Percentiles rank a stretch among this genome's conserved stretches.
Conservation (phyloP, 306 rosid genomes). For the Lathyrus tuberosus region DNA sequence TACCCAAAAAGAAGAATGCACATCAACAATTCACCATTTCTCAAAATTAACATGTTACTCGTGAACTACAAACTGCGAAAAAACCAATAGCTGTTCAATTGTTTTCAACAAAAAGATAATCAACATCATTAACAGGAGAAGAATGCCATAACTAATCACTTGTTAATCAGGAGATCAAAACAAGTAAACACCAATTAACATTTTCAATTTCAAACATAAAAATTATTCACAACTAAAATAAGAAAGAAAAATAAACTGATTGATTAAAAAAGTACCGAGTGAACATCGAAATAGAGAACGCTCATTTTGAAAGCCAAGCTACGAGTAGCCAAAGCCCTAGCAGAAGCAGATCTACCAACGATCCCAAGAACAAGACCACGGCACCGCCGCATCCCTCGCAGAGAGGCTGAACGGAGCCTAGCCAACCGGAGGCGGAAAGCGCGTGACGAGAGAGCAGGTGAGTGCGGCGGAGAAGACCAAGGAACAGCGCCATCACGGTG, state of each 20-base stretch:
- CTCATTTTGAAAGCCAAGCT: conserved; percentile 97
- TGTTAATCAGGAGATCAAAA: conserved; percentile 8
- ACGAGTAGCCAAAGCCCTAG: conserved; percentile 83
- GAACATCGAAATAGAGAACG: conserved; percentile 86
- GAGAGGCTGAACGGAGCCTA: conserved; percentile 95
- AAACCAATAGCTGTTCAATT: conserved; percentile 1
- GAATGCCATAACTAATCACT: background rate
- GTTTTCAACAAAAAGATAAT: background rate
- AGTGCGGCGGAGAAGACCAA: conserved; percentile 92
- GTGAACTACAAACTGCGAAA: background rate
- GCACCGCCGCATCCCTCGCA: conserved; percentile 98
- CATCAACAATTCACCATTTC: conserved; percentile 18
- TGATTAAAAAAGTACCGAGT: conserved; percentile 52
- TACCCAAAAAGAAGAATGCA: background rate
- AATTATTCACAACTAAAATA: background rate
- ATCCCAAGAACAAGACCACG: conserved; percentile 94
- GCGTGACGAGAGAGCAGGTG: conserved; percentile 91
- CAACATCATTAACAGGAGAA: background rate
- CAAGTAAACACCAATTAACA: background rate
- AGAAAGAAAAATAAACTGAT: background rate
- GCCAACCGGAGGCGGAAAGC: conserved; percentile 95
- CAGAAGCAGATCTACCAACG: conserved; percentile 92
- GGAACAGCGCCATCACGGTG: conserved; percentile 92
- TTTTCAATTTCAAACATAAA: conserved; percentile 1
- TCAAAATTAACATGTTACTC: background rate